Base-by-base conservation (phyloP, 2,329 filamentous ascomycete species). In the Fusarium veterinarium region DNA sequence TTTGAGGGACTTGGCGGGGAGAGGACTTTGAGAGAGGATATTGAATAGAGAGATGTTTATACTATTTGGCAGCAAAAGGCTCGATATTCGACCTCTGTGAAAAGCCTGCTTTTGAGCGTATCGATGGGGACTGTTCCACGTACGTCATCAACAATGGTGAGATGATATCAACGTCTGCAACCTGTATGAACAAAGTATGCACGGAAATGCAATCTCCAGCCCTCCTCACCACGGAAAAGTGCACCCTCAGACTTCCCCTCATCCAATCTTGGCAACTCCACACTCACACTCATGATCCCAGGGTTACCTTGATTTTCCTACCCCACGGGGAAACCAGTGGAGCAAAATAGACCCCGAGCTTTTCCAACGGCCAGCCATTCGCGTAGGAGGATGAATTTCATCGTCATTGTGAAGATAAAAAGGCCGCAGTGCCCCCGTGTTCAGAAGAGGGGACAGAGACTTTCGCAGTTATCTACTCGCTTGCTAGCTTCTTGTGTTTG, bases 261-360 rank as follows among this genome's bases (percentile, higher is more conserved):
- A 49, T 19, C 33, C 33, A 48, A 30, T 48, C 71, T 73, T 73
- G 71, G 71, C 67, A 72, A 38, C 58, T 51, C 71, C 71, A 73
- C 71, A 49, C 13, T 45, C 51, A 48, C 41, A 60, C 67, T 52
- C 67, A 74, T 74, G 67, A 57, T 74, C 61, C 42, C 55, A 49
- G 51, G 51, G 49, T 33, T 57, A 45, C 61, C 65, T 41, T 53
- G 59, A 12, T 37, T 65, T 65, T 5, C 41, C 38, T 69, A 69
- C 72, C 74, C 74, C 74, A 64, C 69, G 72, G 74, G 74, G 74
- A 73, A 71, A 30, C 60, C 52, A 30, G 73, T 69, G 71, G 72
- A 72, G 66, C 48, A 51, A 58, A 67, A 7, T 19, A 53, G 19
- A 28, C 35, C 33, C 49, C 49, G 49, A 53, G 11, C 14, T 12